Base-by-base conservation (phyloP, 352 stramenopile genomes). In the Pythium aquatile region DNA sequence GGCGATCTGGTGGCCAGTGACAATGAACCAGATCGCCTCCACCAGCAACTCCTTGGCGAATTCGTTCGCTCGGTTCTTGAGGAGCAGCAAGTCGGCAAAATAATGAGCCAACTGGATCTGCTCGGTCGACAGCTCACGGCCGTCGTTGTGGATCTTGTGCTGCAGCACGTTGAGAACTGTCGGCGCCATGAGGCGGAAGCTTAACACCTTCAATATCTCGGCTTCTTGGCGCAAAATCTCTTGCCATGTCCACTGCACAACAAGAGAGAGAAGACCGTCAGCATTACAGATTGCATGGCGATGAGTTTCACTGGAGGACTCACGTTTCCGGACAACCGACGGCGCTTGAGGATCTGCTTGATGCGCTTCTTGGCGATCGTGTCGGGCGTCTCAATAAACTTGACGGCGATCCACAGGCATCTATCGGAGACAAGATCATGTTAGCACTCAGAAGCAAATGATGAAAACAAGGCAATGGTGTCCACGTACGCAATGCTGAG, bases 401-500 rank as follows among this genome's bases (percentile, higher is more conserved):
- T 89, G 68, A 88, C 77, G 8, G 82, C 78, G 35, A 91, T 81
- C 82, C 82, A 89, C 10, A 91, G 70, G 17, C 79, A 91, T 1
- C 78, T 88, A 58, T 26, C 64, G 7, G 3, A 58, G 1, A 53
- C 13, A 2, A 37, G 44, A n/a, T 1, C 1, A 32, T 13, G 37
- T 51, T 26, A 47, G 39, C 28, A 37, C 59, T 55, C 30, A 1
- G 53, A 35, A 67, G 30, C 46, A 1, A 24, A 14, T 14, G 7
- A 32, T 0, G 30, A 7, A 0, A 37, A 5, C 17, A 33, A 20
- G 5, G 13, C 13, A 35, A 1, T 9, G 13, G 3, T 16, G 1
- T 14, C 4, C n/a, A 57, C 78, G 59, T 81, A 87, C 75, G 81
- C 72, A 37, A 90, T 88, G 61, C 78, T 83, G 20, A 90, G 63